phyloP scores from a whole-genome alignment of 2,329 filamentous ascomycete genomes.

The Stagonosporopsis cucurbitacearum region DNA sequence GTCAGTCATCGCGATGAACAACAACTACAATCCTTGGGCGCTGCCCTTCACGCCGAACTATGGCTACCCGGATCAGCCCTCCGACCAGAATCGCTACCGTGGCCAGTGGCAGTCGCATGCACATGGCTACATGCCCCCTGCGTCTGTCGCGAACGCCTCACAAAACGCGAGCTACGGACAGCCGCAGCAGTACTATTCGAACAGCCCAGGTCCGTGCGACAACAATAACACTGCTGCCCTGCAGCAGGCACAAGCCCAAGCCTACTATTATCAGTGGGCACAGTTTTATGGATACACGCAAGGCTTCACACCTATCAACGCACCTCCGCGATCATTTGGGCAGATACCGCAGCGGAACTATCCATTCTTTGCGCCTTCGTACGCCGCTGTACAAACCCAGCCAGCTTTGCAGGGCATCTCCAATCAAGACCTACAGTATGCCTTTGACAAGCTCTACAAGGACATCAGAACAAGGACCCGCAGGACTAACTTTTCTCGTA shows the following conservation, averaged over 20 bases:
- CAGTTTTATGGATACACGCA: conserved; percentile 19
- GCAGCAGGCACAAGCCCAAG: conserved; percentile 26
- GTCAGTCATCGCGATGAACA: conserved; percentile 30
- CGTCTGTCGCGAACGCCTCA: conserved; percentile 10
- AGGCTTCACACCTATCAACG: conserved; percentile 17
- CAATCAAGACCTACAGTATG: conserved; percentile 31
- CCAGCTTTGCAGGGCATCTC: conserved; percentile 17
- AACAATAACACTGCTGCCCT: conserved; percentile 19
- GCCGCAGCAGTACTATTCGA: conserved; percentile 18
- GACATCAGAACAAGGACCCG: conserved; percentile 18
- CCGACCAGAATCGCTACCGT: conserved; percentile 19
- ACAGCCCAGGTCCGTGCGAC: conserved; percentile 16
- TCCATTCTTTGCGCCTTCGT: conserved; percentile 22
- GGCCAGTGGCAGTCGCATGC: conserved; percentile 10
- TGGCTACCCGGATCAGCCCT: conserved; percentile 19
- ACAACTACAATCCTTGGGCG: conserved; percentile 29
- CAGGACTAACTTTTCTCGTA: conserved; percentile 24
- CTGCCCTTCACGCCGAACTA: conserved; percentile 26
- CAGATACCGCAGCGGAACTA: conserved; percentile 20
- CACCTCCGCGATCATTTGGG: conserved; percentile 16
- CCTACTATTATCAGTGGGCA: conserved; percentile 32
- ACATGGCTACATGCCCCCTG: conserved; percentile 12
- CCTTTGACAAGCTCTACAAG: conserved; percentile 24
- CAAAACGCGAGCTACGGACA: conserved; percentile 12
- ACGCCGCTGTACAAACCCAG: conserved; percentile 22